These are phyloP conservation scores for Rhodotorula kratochvilovae DNA, from an alignment of 768 basidiomycete species.

Conservation along the genomic window DNA sequence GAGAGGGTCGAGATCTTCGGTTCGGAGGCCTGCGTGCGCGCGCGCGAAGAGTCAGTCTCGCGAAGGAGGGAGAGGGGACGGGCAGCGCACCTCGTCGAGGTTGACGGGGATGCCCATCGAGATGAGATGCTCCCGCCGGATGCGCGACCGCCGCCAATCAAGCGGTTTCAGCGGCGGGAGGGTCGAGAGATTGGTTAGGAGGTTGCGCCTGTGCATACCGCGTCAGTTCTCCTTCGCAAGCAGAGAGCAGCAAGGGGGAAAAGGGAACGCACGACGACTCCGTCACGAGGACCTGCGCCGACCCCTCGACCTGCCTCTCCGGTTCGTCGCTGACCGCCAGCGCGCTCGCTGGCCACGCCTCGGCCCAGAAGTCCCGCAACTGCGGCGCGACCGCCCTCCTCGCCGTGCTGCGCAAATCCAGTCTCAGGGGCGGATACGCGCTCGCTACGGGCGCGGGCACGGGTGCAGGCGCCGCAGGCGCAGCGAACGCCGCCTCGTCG, in stretches of 20 bases:
- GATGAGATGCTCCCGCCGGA: constrained; percentile 30
- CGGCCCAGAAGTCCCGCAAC: constrained; percentile 12
- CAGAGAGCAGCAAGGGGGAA: background rate
- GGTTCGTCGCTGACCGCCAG: constrained; percentile 25
- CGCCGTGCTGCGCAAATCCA: constrained; percentile 7
- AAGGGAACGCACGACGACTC: constrained; percentile 19
- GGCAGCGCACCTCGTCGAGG: constrained; percentile 32
- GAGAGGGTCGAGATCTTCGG: constrained; percentile 2
- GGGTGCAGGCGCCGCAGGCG: background rate
- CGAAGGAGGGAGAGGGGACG: background rate
- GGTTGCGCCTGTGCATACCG: constrained; percentile 4
- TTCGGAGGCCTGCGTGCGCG: background rate
- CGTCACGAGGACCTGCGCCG: constrained; percentile 25
- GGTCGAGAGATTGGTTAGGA: constrained; percentile 7
- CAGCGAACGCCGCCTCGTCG: constrained; percentile 22
- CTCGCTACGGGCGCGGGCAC: background rate
- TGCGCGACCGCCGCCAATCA: constrained; percentile 34
- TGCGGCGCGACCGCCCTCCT: constrained; percentile 15
- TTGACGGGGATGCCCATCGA: constrained; percentile 35
- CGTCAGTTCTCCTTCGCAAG: background rate
- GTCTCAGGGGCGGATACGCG: constrained; percentile 12
- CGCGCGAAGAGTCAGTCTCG: constrained; percentile 7
- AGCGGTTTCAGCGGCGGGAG: constrained; percentile 28
- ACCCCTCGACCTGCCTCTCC: constrained; percentile 32
- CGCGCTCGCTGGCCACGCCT: constrained; percentile 8